Conservation (phyloP, 371 early-diverging fungal genomes). For the Mucor lusitanicus region DNA sequence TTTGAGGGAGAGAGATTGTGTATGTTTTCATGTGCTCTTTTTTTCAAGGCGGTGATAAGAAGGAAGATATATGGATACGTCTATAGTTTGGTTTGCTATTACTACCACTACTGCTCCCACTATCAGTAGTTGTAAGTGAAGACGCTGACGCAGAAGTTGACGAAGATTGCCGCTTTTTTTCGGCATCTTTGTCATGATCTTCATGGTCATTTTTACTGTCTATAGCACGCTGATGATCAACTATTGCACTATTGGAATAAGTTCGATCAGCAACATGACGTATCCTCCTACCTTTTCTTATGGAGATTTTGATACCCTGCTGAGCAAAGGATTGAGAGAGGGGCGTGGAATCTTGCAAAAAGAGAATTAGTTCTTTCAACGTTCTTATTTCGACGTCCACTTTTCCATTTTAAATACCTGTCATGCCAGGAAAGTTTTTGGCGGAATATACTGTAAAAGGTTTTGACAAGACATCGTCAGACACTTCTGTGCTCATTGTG, state of each 20-base stretch:
- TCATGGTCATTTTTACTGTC: not conserved
- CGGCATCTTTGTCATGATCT: not conserved
- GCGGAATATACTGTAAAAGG: constrained; percentile 51
- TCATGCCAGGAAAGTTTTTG: constrained; percentile 66
- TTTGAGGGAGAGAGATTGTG: not conserved
- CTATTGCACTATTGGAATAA: constrained; percentile 4
- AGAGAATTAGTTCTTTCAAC: not conserved
- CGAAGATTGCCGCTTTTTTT: not conserved
- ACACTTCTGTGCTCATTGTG: constrained; percentile 33
- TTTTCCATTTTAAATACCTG: constrained; percentile 37
- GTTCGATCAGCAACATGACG: constrained; percentile 16
- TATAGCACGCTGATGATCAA: constrained; percentile 2
- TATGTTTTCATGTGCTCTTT: not conserved
- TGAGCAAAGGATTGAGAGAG: constrained; percentile 69
- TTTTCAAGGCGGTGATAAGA: constrained; percentile 7
- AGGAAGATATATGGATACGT: constrained; percentile 27
- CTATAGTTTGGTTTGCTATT: constrained; percentile 10
- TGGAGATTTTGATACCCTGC: constrained; percentile 69
- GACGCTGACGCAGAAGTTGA: not conserved
- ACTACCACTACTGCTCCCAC: not conserved
- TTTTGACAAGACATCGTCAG: constrained; percentile 34
- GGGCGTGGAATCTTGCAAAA: constrained; percentile 54
- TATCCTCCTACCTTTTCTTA: constrained; percentile 50
- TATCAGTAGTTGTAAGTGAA: not conserved
- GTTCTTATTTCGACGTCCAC: not conserved